Evolutionary conservation across 2,329 filamentous ascomycete genomes (phyloP), one percentile per base, ranked within the genome.

Genomic region (Talaromyces sp.): DNA sequence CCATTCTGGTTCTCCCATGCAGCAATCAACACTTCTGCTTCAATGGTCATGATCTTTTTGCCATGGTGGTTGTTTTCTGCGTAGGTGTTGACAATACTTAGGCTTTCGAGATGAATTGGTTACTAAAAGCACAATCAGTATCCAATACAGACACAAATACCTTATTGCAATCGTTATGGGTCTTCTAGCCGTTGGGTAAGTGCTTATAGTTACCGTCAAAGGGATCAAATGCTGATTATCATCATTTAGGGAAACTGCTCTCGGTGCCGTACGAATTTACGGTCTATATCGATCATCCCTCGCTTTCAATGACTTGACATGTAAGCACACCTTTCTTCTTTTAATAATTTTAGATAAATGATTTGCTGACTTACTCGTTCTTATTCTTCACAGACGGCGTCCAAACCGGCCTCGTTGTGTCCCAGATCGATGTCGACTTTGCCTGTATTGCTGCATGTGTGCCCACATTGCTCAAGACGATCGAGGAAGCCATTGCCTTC

Each of bases 51-150:
- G 59, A 22, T 61, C 11, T 3, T 61, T 11, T 61, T 61, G 22
- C 59, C 59, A 4, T 61, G 59, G 59, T 61, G 45, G 59, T n/a
- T 61, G 4, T 61, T 61, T 37, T 61, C 59, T 52, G n/a, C 59
- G 59, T 61, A 7, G 52, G 59, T 52, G 11, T 27, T 33, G 37
- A 11, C 24, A 3, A 1, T 2, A 35, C 9, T 14, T 3, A 19
- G 9, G 27, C 3, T 3, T 19, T 11, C 10, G 27, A 27, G 27
- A 27, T 27, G 27, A 27, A 27, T 11, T 3, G n/a, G 10, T 11
- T 22, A 9, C 19, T n/a, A 19, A 35, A 5, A 11, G n/a, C 4
- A 16, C 13, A n/a, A 22, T 35, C 4, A 61, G 59, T n/a, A 7
- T 61, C 10, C 59, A 61, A 52, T 61, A 61, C 19, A 61, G 37